phyloP scores from a whole-genome alignment of 2,329 filamentous ascomycete species.

The Zasmidium citrigriseum region DNA sequence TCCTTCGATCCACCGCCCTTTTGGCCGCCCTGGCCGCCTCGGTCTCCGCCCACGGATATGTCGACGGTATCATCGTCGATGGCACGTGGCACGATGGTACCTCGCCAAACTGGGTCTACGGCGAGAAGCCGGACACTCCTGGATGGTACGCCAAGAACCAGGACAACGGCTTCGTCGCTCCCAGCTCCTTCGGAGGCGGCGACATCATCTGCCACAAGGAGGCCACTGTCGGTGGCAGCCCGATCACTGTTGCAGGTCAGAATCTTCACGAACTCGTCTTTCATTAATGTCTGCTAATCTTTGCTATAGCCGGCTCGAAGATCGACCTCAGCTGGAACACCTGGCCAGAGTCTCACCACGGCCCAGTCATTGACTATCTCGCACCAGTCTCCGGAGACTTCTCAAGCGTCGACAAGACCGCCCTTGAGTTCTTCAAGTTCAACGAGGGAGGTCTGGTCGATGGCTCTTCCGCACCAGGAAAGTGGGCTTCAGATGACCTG shows the following conservation, averaged over 20 bases:
- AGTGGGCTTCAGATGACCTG: conserved; percentile 59
- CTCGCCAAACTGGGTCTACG: conserved; percentile 45
- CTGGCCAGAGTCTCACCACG: conserved; percentile 67
- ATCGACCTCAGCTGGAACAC: conserved; percentile 63
- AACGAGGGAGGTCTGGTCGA: conserved; percentile 55
- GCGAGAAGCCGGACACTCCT: no score
- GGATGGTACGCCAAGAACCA: conserved; percentile 54
- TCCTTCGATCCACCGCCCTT: conserved; percentile 28
- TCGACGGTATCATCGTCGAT: conserved; percentile 48
- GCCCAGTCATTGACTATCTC: conserved; percentile 65
- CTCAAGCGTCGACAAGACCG: conserved; percentile 53
- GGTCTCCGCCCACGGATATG: conserved; percentile 50
- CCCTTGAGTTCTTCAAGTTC: conserved; percentile 66
- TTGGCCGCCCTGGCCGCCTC: conserved; percentile 38
- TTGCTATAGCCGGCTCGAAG: conserved; percentile 61
- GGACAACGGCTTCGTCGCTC: conserved; percentile 42
- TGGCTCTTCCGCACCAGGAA: conserved; percentile 43
- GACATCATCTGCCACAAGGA: conserved; percentile 51
- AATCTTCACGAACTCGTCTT: no score
- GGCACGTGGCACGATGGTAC: conserved; percentile 49
- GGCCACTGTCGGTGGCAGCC: conserved; percentile 52
- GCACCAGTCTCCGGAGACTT: conserved; percentile 61
- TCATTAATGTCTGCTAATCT: no score
- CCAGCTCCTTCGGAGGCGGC: conserved; percentile 21
- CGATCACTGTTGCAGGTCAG: conserved; percentile 57